A percentile compares a stretch with the other conserved stretches of the same genome.
These are phyloP conservation scores for Ustilago vetiveriae DNA, from an alignment of 1,284 basidiomycete genomes.

Conservation along the genomic window DNA sequence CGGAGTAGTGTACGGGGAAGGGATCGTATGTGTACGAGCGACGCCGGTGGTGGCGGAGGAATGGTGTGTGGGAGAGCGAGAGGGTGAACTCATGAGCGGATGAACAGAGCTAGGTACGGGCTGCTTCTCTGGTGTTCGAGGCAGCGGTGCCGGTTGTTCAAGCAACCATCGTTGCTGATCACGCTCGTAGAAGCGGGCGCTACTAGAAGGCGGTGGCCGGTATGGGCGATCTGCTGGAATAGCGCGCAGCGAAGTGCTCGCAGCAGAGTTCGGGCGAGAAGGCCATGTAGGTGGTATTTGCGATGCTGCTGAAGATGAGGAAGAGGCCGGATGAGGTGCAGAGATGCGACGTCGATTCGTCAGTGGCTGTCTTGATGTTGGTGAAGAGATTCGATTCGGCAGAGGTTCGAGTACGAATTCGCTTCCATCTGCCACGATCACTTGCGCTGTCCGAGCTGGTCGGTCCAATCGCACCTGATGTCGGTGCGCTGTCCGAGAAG, in stretches of 20 bases:
- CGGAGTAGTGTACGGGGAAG: background rate
- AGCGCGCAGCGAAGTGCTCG: conserved; percentile 16
- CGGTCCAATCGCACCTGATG: background rate
- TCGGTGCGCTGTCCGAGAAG: conserved; percentile 8
- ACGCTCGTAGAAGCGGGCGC: conserved; percentile 36
- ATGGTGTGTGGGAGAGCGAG: background rate
- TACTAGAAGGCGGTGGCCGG: conserved; percentile 44
- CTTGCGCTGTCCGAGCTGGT: conserved; percentile 6
- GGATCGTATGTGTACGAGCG: background rate
- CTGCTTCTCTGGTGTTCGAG: background rate
- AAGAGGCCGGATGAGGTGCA: background rate
- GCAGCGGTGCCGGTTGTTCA: conserved; percentile 5
- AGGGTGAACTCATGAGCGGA: background rate
- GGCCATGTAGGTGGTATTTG: conserved; percentile 1
- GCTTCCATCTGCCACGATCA: conserved; percentile 34
- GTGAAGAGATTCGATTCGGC: conserved; percentile 7
- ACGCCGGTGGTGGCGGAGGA: background rate
- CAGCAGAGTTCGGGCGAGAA: conserved; percentile 12
- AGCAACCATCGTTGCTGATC: conserved; percentile 34
- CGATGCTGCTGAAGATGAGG: conserved; percentile 2
- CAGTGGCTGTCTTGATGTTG: background rate
- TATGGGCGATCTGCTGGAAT: conserved; percentile 28
- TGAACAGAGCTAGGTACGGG: background rate
- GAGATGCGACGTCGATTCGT: conserved; percentile 9
- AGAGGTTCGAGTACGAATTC: conserved; percentile 35